Evolutionary conservation across 768 basidiomycete genomes (phyloP).

Genomic region (Tephrocybe sp.): DNA sequence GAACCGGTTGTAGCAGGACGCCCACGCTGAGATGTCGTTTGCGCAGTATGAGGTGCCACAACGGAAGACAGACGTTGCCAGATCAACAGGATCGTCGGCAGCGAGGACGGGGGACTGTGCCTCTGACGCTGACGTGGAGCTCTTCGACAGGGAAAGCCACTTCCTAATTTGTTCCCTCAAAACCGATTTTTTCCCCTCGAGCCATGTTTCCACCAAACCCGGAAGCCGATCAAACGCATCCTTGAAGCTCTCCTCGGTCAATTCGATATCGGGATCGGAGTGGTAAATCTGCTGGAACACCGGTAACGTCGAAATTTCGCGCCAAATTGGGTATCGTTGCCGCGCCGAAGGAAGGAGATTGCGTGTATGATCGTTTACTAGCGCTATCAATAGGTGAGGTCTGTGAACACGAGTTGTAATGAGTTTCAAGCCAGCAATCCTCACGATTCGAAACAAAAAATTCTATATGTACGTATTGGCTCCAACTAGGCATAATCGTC

Average conservation of each 20-base stretch:
- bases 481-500: no score
- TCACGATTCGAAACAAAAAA: no score
- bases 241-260: conserved; percentile 2
- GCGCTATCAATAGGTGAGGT: neutral
- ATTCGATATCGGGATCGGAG: neutral
- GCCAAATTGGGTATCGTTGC: conserved; percentile 20
- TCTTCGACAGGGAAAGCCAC: no score
- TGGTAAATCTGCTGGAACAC: neutral
- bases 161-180: no score
- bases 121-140: no score
- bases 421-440: no score
- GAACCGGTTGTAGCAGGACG: neutral
- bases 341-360: conserved; percentile 22
- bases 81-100: no score
- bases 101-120: no score
- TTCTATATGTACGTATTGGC: no score
- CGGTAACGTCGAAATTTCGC: conserved; percentile 14
- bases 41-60: neutral
- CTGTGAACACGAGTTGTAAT: no score
- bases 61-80: no score
- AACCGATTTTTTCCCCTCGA: neutral
- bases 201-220: conserved; percentile 2
- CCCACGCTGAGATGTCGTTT: conserved; percentile 1
- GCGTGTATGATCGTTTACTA: conserved; percentile 20
- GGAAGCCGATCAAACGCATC: no score